A percentile compares a stretch with the other conserved stretches of the same genome.
phyloP scores from a whole-genome alignment of 768 basidiomycete genomes.

The Auriscalpium vulgare region DNA sequence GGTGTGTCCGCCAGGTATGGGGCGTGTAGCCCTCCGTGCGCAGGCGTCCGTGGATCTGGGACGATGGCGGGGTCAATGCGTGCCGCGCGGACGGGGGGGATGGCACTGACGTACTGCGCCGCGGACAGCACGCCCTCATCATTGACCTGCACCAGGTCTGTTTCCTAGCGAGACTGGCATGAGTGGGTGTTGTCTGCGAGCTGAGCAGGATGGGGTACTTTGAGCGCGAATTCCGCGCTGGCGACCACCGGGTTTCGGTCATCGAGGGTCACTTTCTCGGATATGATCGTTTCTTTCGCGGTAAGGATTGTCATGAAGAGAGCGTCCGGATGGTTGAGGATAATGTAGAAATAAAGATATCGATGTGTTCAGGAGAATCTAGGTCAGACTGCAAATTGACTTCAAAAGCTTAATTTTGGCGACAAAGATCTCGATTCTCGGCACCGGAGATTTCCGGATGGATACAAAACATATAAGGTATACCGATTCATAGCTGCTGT shows the following conservation, averaged over 20 bases:
- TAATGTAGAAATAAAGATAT: background rate
- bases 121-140: constrained; percentile 15
- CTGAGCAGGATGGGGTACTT: constrained; percentile 1
- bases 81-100: background rate
- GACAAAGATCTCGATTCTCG: too few relatives aligned
- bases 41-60: constrained; percentile 56
- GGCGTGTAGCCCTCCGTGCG: constrained; percentile 62
- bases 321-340: background rate
- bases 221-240: constrained; percentile 14
- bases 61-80: background rate
- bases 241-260: constrained; percentile 9
- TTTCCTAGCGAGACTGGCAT: constrained; percentile 16
- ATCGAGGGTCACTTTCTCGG: background rate
- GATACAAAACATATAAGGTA: background rate
- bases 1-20: constrained; percentile 72
- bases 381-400: background rate
- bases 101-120: constrained; percentile 8
- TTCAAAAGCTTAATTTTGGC: too few relatives aligned
- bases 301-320: constrained; percentile 9
- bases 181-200: background rate
- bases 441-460: too few relatives aligned
- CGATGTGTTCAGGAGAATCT: background rate
- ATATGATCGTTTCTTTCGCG: background rate
- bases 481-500: background rate
- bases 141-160: constrained; percentile 16